Conservation (phyloP, 2,329 filamentous ascomycete genomes). For the Curvularia sp. region DNA sequence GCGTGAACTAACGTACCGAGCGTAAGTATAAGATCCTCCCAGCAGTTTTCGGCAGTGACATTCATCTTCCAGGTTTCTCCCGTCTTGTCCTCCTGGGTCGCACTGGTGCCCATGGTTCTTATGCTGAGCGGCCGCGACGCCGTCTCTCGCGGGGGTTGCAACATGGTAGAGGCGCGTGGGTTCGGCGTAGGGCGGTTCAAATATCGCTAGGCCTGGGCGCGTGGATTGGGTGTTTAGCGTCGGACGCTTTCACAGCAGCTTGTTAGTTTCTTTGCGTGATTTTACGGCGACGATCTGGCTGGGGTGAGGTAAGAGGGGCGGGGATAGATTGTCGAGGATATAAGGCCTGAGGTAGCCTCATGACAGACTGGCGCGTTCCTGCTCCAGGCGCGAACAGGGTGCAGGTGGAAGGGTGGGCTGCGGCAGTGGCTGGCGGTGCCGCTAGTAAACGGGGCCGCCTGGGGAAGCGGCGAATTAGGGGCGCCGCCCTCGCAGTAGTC, state of each 20-base stretch:
- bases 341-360: constrained; percentile 40
- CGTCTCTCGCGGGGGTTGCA: constrained; percentile 38
- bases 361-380: constrained; percentile 23
- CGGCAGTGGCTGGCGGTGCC: constrained; percentile 41
- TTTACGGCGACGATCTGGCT: constrained; percentile 15
- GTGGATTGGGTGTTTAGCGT: constrained; percentile 24
- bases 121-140: constrained; percentile 44
- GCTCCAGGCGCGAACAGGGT: constrained; percentile 17
- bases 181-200: not conserved
- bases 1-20: constrained; percentile 41
- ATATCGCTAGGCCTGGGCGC: constrained; percentile 9
- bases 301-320: constrained; percentile 11
- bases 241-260: constrained; percentile 15
- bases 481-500: not conserved
- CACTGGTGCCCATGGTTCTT: constrained; percentile 45
- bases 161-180: constrained; percentile 29
- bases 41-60: constrained; percentile 53
- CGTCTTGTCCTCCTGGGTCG: constrained; percentile 50
- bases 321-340: constrained; percentile 30
- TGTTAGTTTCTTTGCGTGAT: constrained; percentile 10
- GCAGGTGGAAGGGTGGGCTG: constrained; percentile 21
- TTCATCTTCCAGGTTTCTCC: constrained; percentile 53
- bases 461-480: constrained; percentile 10
- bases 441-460: constrained; percentile 10
- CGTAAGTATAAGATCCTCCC: constrained; percentile 58